Base-by-base conservation (phyloP, 495 filamentous ascomycete genomes). In the Neurospora sp. region DNA sequence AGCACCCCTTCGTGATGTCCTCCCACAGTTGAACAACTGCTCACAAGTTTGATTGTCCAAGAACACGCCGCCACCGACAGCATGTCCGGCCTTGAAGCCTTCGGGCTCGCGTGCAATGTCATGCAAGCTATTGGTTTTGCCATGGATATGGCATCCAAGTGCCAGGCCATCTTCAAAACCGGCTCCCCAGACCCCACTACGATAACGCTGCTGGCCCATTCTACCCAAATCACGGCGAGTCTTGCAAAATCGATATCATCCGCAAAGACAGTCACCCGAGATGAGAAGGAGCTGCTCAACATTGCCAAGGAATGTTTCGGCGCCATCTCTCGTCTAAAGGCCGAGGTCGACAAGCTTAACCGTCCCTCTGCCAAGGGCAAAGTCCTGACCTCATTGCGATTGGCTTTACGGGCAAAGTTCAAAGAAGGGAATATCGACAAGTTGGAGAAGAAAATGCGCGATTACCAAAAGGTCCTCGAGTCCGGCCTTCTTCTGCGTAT, bases 81-180 rank as follows among this genome's bases (percentile, higher is more conserved):
- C 31, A 73, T 77, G 61, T 80, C 81, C 72, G 71, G 80, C 3
- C 53, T 81, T 6, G 74, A 75, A 16, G 78, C 76, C 42, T 70
- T 82, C 38, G 72, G 74, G n/a, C 70, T 82, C 39, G 79, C 77
- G 39, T 78, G 77, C 76, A 77, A 76, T 74, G 75, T 80, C 27
- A 76, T 81, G 70, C 80, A 82, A 69, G 68, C 77, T 2, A 71
- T 82, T 5, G n/a, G 40, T 3, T 79, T 77, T 44, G 68, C 77
- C 40, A 61, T 70, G 16, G 69, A 78, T 3, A 69, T 72, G 27
- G 31, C 70, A 2, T 35, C 69, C 7, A 3, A 69, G 16, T 73
- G 42, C 48, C 74, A 69, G 18, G 27, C 44, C 2, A 31, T 77
- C 16, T 73, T 74, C 39, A 16, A 61, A 0, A 71, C 70, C 12